These are phyloP conservation scores for Ustilago vetiveriae DNA, from an alignment of 1,284 basidiomycete species.

Conservation along the genomic window DNA sequence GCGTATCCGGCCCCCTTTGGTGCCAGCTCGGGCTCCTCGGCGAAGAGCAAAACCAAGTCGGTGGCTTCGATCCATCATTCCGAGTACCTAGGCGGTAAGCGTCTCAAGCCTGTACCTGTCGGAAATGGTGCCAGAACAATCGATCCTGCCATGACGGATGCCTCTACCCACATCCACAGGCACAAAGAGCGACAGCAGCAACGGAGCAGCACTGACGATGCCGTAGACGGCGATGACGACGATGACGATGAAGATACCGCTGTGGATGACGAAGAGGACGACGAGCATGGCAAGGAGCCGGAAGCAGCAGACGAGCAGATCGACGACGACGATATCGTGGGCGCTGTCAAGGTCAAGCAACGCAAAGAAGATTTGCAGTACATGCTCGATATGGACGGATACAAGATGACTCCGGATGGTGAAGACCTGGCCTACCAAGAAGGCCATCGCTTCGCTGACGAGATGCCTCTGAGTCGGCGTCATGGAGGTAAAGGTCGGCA, in stretches of 20 bases:
- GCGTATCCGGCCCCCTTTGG: constrained; percentile 55
- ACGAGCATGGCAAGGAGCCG: background rate
- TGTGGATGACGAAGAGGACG: constrained; percentile 18
- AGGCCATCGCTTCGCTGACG: constrained; percentile 62
- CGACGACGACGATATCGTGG: constrained; percentile 19
- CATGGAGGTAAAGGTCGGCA: constrained; percentile 61
- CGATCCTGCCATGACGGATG: constrained; percentile 40
- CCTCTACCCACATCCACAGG: constrained; percentile 20
- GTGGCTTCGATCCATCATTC: constrained; percentile 33
- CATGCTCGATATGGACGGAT: constrained; percentile 66
- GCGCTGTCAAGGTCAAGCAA: constrained; percentile 31
- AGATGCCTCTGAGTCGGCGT: constrained; percentile 57
- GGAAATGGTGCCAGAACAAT: constrained; percentile 19
- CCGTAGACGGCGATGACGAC: background rate
- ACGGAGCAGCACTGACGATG: background rate
- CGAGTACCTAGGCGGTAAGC: constrained; percentile 32
- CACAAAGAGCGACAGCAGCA: constrained; percentile 23
- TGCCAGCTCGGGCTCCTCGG: background rate
- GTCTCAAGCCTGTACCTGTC: constrained; percentile 28
- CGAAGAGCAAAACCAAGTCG: constrained; percentile 24
- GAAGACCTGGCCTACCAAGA: constrained; percentile 56
- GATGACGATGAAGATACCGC: constrained; percentile 17
- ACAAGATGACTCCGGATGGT: constrained; percentile 64
- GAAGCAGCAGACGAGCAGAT: background rate
- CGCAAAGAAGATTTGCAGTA: constrained; percentile 45